Conservation (phyloP, 805 yeast species). For the Nakazawaea siamensis region DNA sequence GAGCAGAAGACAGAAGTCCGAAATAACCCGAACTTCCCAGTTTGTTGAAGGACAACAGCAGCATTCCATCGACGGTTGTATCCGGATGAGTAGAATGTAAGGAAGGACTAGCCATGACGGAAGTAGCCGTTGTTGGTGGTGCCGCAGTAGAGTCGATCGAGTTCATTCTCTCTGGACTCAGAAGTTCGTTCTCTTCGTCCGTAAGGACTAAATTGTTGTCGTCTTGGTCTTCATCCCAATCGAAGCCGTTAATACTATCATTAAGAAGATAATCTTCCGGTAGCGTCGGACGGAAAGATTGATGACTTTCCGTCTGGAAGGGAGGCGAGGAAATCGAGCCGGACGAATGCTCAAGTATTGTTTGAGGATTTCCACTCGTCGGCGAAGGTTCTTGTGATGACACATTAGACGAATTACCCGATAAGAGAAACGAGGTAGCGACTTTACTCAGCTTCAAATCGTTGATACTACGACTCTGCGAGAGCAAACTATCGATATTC, state of each 20-base stretch:
- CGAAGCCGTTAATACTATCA: slow-evolving; percentile 38
- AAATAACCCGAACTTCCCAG: slow-evolving; percentile 47
- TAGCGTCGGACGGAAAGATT: slow-evolving; percentile 14
- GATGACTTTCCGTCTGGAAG: not conserved
- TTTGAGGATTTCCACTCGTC: not conserved
- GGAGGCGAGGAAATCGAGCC: not conserved
- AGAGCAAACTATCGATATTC: slow-evolving; percentile 29
- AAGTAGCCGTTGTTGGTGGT: not conserved
- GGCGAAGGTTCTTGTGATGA: not conserved
- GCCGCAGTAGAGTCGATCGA: not conserved
- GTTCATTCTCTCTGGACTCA: not conserved
- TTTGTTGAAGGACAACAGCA: slow-evolving; percentile 41
- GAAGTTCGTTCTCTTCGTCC: not conserved
- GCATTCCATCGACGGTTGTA: slow-evolving; percentile 51
- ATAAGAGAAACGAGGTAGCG: not conserved
- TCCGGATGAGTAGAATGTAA: slow-evolving; percentile 8
- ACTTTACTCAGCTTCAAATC: not conserved
- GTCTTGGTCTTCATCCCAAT: slow-evolving; percentile 50
- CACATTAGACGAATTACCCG: slow-evolving; percentile 2
- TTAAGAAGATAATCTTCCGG: slow-evolving; percentile 20
- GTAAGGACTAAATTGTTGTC: slow-evolving; percentile 7
- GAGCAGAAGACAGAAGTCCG: slow-evolving; percentile 57
- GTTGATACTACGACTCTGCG: slow-evolving; percentile 2
- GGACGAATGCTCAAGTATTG: not conserved
- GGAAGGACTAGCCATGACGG: slow-evolving; percentile 6